Percentiles rank a stretch among this genome's conserved stretches.
Evolutionary conservation across 805 yeast species (phyloP).

Genomic region (Candida dendrica): DNA sequence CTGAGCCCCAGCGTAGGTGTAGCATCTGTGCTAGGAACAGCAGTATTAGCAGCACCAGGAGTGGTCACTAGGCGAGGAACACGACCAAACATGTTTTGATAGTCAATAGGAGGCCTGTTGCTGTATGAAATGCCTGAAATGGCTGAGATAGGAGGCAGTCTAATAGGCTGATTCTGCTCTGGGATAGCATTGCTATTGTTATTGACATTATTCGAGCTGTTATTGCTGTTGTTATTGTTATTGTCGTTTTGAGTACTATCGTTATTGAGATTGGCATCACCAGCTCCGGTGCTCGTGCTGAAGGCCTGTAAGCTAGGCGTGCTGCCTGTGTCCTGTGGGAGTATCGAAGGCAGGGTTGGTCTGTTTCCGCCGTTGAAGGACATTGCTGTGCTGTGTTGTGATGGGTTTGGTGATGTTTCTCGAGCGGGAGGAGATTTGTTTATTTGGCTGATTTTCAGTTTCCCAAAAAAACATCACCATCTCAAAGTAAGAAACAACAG

Average conservation of each 20-base stretch:
- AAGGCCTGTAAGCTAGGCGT: not conserved
- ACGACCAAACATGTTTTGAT: not conserved
- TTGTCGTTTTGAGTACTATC: no score
- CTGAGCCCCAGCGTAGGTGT: not conserved
- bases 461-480: no score
- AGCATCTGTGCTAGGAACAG: no score
- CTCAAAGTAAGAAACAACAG: no score
- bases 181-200: not conserved
- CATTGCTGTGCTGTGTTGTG: not conserved
- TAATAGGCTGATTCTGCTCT: constrained; percentile 13
- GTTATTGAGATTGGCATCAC: not conserved
- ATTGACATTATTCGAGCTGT: no score
- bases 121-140: not conserved
- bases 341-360: not conserved
- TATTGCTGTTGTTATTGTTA: no score
- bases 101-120: not conserved
- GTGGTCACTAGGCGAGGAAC: constrained; percentile 18
- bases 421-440: not conserved
- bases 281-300: not conserved
- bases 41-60: constrained; percentile 1
- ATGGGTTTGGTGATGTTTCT: not conserved
- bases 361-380: not conserved
- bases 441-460: not conserved
- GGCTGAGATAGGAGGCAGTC: constrained; percentile 32
- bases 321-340: not conserved